These are phyloP conservation scores for Pseudonectria buxi DNA, from an alignment of 2,329 filamentous ascomycete species.

Conservation along the genomic window DNA sequence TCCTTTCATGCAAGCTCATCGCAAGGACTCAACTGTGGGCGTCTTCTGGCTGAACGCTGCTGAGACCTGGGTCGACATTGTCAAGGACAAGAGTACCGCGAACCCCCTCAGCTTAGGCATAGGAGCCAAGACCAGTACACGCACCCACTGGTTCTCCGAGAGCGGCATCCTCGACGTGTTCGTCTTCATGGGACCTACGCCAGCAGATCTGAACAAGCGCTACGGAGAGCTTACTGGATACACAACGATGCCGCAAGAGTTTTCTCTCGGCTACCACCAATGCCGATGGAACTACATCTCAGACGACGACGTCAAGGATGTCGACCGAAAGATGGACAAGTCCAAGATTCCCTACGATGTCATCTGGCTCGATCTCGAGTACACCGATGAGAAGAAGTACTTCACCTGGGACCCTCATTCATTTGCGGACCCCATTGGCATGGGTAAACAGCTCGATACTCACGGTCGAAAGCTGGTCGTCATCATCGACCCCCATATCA, in stretches of 20 bases:
- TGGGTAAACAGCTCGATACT: constrained; percentile 80
- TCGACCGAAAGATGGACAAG: constrained; percentile 94
- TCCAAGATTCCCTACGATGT: constrained; percentile 94
- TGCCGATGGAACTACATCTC: constrained; percentile 99
- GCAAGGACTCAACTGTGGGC: constrained; percentile 85
- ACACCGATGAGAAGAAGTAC: constrained; percentile 94
- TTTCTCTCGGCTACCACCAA: constrained; percentile 90
- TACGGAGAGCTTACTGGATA: constrained; percentile 90
- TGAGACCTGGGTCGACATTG: constrained; percentile 95
- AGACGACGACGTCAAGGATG: constrained; percentile 93
- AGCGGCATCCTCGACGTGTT: constrained; percentile 85
- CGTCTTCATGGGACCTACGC: constrained; percentile 84
- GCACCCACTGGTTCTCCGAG: constrained; percentile 97
- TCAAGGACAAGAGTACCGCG: constrained; percentile 65
- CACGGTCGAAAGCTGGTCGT: constrained; percentile 85
- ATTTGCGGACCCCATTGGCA: constrained; percentile 77
- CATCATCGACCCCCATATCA: constrained; percentile 97
- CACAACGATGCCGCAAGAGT: constrained; percentile 85
- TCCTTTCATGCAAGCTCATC: constrained; percentile 95
- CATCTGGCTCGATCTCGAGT: constrained; percentile 98
- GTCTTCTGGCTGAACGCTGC: constrained; percentile 97
- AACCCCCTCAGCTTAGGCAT: constrained; percentile 74
- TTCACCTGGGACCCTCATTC: constrained; percentile 93
- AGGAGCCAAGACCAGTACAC: constrained; percentile 63
- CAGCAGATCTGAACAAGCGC: constrained; percentile 70